phyloP scores from a whole-genome alignment of 2,329 filamentous ascomycete genomes.

The Hymenoscyphus fructigenus region DNA sequence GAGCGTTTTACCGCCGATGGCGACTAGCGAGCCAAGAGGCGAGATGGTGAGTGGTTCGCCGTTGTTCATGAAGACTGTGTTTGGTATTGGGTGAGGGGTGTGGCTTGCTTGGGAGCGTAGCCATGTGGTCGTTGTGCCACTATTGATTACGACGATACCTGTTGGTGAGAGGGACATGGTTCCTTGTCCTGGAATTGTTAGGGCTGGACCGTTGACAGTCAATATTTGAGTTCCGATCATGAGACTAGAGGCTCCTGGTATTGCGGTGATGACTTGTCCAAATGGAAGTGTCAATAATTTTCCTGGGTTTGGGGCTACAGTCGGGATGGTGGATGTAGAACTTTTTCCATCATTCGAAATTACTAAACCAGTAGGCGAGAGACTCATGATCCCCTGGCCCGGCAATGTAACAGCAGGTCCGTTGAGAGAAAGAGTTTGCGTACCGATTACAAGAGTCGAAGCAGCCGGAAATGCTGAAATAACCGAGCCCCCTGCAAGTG shows the following conservation, averaged over 20 bases:
- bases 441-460: neutral
- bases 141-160: constrained; percentile 11
- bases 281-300: neutral
- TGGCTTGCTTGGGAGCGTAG: neutral
- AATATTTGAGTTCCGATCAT: constrained; percentile 15
- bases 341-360: neutral
- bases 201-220: constrained; percentile 2
- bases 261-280: constrained; percentile 15
- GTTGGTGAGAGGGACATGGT: constrained; percentile 8
- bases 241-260: constrained; percentile 7
- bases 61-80: constrained; percentile 1
- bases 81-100: constrained; percentile 2
- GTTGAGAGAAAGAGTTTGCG: neutral
- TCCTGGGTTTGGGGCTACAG: neutral
- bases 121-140: neutral
- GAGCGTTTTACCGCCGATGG: constrained; percentile 13
- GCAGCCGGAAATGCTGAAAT: neutral
- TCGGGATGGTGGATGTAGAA: neutral
- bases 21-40: neutral
- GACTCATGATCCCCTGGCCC: neutral
- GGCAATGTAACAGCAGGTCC: neutral
- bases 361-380: neutral
- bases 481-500: constrained; percentile 14
- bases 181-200: constrained; percentile 6
- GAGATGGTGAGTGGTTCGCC: neutral